phyloP scores from a whole-genome alignment of 306 rosid genomes.

The Senna tora region DNA sequence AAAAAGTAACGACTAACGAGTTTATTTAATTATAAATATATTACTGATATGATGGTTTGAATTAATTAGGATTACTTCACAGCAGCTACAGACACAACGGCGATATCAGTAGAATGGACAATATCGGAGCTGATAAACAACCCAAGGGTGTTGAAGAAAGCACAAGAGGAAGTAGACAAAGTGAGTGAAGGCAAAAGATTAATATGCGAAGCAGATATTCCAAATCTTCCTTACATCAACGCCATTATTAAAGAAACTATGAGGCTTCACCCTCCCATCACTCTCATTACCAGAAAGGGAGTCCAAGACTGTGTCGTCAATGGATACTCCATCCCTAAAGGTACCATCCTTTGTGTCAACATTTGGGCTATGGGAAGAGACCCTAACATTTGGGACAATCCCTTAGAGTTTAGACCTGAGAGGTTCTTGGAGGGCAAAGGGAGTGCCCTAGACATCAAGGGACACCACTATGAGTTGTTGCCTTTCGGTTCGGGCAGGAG shows the following conservation, averaged over 20 bases:
- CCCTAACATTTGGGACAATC: conserved; percentile 42
- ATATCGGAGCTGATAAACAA: conserved; percentile 57
- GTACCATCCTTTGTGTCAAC: conserved; percentile 37
- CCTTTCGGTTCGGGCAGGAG: conserved; percentile 67
- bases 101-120: conserved; percentile 51
- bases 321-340: conserved; percentile 42
- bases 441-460: conserved; percentile 28
- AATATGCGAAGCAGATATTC: conserved; percentile 47
- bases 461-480: conserved; percentile 42
- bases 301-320: conserved; percentile 35
- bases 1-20: too few relatives aligned
- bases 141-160: conserved; percentile 48
- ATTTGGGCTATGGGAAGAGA: conserved; percentile 62
- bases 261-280: conserved; percentile 54
- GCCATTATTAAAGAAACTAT: conserved; percentile 55
- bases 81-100: conserved; percentile 51
- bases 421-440: conserved; percentile 35
- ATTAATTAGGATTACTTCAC: conserved; percentile 49
- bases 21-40: too few relatives aligned
- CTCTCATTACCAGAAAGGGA: conserved; percentile 48
- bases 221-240: conserved; percentile 52
- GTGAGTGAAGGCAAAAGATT: conserved; percentile 40
- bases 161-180: conserved; percentile 48
- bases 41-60: too few relatives aligned
- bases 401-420: conserved; percentile 47